These are phyloP conservation scores for Rhododendron vialii DNA, from an alignment of 148 eudicot genomes.

Conservation along the genomic window DNA sequence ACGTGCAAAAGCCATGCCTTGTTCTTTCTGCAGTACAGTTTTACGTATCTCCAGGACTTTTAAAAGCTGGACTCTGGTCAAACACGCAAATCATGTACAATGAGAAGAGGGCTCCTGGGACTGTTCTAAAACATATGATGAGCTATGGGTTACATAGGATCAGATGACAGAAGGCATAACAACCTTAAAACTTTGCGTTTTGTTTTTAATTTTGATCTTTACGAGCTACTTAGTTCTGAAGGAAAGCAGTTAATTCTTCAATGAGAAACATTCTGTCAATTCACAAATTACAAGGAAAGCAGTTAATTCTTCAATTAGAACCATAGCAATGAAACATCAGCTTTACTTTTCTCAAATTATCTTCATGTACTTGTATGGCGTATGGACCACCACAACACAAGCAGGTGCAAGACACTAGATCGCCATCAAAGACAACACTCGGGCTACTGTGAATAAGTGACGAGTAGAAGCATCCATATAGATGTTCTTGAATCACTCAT, in stretches of 20 bases:
- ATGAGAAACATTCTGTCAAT: neutral
- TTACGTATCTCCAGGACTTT: conserved; percentile 85
- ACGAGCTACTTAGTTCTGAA: neutral
- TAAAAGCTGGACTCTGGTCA: conserved; percentile 73
- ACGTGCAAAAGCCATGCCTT: conserved; percentile 99
- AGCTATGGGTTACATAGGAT: neutral
- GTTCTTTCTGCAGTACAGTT: conserved; percentile 80
- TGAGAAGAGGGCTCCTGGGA: neutral
- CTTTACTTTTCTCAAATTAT: neutral
- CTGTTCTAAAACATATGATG: neutral
- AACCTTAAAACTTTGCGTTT: neutral
- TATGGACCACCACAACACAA: neutral
- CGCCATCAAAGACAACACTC: neutral
- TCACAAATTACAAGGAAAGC: neutral
- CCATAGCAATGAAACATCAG: neutral
- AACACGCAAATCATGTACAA: conserved; percentile 19
- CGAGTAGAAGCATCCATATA: neutral
- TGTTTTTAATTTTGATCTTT: neutral
- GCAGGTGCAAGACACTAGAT: neutral
- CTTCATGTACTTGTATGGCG: neutral
- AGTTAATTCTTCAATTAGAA: neutral
- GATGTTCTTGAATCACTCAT: neutral
- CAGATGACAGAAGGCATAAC: neutral
- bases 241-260: neutral
- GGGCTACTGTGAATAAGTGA: neutral